These are phyloP conservation scores for Aotearoamyces nothofagi DNA, from an alignment of 2,329 filamentous ascomycete species.

Conservation along the genomic window DNA sequence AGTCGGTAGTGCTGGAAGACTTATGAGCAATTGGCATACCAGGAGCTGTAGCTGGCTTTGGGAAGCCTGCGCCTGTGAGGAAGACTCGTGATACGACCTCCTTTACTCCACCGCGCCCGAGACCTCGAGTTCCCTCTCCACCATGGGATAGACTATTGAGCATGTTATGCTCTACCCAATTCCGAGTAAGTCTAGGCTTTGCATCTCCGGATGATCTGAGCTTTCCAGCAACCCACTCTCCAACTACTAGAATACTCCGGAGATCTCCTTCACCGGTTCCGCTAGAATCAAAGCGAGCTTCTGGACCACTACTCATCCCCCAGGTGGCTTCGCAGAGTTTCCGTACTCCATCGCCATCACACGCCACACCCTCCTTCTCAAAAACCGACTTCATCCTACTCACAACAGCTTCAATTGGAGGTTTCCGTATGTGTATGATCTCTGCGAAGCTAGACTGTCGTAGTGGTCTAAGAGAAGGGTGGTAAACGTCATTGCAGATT, in stretches of 20 bases:
- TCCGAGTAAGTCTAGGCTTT: slow-evolving; percentile 42
- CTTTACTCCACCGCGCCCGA: slow-evolving; percentile 56
- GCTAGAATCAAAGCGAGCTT: slow-evolving; percentile 52
- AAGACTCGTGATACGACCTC: slow-evolving; percentile 71
- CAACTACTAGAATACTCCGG: slow-evolving; percentile 71
- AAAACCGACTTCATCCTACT: slow-evolving; percentile 71
- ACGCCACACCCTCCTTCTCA: slow-evolving; percentile 73
- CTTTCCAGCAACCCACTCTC: slow-evolving; percentile 71
- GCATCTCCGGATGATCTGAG: slow-evolving; percentile 34
- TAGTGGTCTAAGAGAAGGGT: slow-evolving; percentile 71
- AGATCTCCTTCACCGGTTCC: slow-evolving; percentile 59
- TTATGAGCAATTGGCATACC: slow-evolving; percentile 8
- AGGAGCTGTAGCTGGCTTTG: slow-evolving; percentile 19
- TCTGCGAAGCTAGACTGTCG: slow-evolving; percentile 78
- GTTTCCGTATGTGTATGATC: slow-evolving; percentile 81
- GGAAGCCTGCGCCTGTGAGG: slow-evolving; percentile 61
- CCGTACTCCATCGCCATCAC: slow-evolving; percentile 78
- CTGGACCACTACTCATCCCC: slow-evolving; percentile 61
- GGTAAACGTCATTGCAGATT: slow-evolving; percentile 96
- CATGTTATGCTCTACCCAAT: slow-evolving; percentile 64
- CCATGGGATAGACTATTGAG: slow-evolving; percentile 53
- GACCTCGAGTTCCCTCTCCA: slow-evolving; percentile 53
- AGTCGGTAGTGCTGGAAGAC: slow-evolving; percentile 10
- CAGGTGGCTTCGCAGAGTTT: slow-evolving; percentile 72
- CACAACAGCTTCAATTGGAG: slow-evolving; percentile 74